A percentile compares a stretch with the other conserved stretches of the same genome.
These are phyloP conservation scores for Hemileccinum rubropunctum DNA, from an alignment of 768 basidiomycete genomes.

Conservation along the genomic window DNA sequence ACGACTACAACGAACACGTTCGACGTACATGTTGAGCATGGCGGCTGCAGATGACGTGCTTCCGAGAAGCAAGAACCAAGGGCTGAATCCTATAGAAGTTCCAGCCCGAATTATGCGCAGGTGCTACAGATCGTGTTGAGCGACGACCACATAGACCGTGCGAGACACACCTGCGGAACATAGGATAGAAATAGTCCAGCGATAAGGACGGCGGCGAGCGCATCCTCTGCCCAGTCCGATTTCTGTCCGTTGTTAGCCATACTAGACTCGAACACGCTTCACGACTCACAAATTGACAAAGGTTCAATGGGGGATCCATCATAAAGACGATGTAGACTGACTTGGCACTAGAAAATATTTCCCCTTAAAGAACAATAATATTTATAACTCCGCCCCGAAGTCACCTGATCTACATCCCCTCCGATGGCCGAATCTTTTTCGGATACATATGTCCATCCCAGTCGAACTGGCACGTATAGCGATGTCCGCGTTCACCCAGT, in stretches of 20 bases:
- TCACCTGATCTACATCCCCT: conserved; percentile 7
- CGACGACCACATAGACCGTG: not conserved
- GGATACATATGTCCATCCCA: not conserved
- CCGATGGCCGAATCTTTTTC: not conserved
- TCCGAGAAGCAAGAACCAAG: conserved; percentile 88
- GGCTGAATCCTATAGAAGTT: conserved; percentile 88
- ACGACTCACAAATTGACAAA: conserved; percentile 22
- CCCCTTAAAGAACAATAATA: not conserved
- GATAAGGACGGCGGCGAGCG: conserved; percentile 62
- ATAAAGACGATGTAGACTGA: too few relatives aligned
- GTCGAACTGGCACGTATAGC: conserved; percentile 15
- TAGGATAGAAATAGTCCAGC: conserved; percentile 82
- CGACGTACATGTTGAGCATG: conserved; percentile 76
- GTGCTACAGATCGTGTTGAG: conserved; percentile 46
- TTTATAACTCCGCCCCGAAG: not conserved
- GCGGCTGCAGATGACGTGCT: conserved; percentile 79
- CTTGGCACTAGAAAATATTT: not conserved
- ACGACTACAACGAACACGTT: not conserved
- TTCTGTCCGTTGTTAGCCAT: conserved; percentile 40
- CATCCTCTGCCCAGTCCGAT: conserved; percentile 65
- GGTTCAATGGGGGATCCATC: not conserved
- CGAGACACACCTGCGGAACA: conserved; percentile 63
- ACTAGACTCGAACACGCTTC: rapidly evolving
- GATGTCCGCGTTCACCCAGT: conserved; percentile 3
- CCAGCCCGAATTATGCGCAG: conserved; percentile 72